These are phyloP conservation scores for Calophaca sinica DNA, from an alignment of 306 rosid genomes.

Conservation along the genomic window DNA sequence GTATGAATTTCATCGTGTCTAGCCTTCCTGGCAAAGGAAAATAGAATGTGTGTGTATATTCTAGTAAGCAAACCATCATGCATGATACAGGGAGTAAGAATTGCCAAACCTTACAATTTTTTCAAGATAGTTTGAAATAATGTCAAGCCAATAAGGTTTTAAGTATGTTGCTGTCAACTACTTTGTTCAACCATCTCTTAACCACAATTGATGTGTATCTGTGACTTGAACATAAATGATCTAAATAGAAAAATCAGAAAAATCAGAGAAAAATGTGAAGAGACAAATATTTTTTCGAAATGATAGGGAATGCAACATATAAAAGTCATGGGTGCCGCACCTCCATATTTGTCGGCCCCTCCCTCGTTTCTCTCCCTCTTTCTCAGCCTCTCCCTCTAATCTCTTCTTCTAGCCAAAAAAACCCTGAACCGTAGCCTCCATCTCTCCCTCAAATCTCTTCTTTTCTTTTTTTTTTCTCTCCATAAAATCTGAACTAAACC, in stretches of 20 bases:
- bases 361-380: no score
- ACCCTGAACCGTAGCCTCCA: no score
- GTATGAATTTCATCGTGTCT: no score
- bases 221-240: neutral
- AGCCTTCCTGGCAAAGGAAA: neutral
- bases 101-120: slow-evolving; percentile 42
- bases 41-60: neutral
- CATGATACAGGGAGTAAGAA: neutral
- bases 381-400: no score
- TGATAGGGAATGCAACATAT: no score
- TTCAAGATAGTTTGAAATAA: slow-evolving; percentile 26
- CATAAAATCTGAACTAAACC: no score
- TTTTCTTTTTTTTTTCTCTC: no score
- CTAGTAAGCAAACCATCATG: neutral
- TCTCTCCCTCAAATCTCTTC: no score
- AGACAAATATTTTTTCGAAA: neutral
- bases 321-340: no score
- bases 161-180: slow-evolving; percentile 40
- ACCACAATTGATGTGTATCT: neutral
- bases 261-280: neutral
- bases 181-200: slow-evolving; percentile 8
- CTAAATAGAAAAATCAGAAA: neutral
- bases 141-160: neutral
- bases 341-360: no score
- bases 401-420: no score